A percentile compares a stretch with the other conserved stretches of the same genome.
Conservation (phyloP, 306 rosid genomes). For the Albizia julibrissin region DNA sequence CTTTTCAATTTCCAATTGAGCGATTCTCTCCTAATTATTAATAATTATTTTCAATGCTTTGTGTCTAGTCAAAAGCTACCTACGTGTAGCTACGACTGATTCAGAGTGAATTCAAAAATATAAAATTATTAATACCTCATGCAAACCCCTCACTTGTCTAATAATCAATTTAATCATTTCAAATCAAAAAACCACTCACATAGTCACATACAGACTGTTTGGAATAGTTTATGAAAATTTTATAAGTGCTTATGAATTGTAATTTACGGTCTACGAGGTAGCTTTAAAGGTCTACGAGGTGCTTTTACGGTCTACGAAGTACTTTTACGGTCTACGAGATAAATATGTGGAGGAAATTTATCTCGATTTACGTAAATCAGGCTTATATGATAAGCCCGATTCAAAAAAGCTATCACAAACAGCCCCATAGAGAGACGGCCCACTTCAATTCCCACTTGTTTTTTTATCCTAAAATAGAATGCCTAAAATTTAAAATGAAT, state of each 20-base stretch:
- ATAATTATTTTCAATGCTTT: conserved; percentile 35
- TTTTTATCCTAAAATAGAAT: conserved; percentile 11
- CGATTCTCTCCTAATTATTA: background rate
- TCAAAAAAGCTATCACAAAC: no score
- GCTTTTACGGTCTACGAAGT: no score
- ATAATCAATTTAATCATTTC: background rate
- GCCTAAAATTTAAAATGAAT: conserved; percentile 12
- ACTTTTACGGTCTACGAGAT: no score
- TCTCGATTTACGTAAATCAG: no score
- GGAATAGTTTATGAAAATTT: no score
- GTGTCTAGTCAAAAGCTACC: conserved; percentile 46
- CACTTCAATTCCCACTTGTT: background rate
- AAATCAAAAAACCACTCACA: conserved; percentile 5
- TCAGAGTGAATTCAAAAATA: conserved; percentile 22
- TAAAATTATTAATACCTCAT: conserved; percentile 14
- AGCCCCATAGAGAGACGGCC: background rate
- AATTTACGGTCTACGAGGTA: no score
- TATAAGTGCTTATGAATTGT: no score
- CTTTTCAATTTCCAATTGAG: background rate
- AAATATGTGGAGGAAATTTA: no score
- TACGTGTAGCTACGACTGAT: conserved; percentile 28
- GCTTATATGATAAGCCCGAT: no score
- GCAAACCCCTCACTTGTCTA: background rate
- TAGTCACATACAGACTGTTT: no score
- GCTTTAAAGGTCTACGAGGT: no score